These are phyloP conservation scores for Verticillium alfalfae DNA, from an alignment of 2,329 filamentous ascomycete species.

Conservation along the genomic window DNA sequence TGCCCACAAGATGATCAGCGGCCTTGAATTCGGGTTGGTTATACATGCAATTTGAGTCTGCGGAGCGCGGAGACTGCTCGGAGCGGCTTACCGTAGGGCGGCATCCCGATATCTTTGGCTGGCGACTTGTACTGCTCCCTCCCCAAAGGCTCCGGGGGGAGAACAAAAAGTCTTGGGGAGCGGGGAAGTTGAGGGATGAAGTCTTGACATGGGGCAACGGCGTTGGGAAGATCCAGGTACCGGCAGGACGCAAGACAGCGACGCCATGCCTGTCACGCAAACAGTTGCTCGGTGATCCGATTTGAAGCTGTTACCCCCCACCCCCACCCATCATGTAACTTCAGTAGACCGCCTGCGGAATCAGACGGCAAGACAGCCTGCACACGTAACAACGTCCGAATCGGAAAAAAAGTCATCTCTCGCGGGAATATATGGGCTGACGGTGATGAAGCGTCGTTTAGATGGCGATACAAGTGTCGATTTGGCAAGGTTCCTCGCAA, in stretches of 20 bases:
- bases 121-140: neutral
- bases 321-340: no score
- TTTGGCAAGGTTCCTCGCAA: constrained; percentile 1
- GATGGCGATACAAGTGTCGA: neutral
- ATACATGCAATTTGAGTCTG: neutral
- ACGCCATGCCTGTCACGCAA: neutral
- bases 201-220: neutral
- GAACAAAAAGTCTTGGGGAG: neutral
- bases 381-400: neutral
- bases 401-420: neutral
- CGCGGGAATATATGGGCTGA: neutral
- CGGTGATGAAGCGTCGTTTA: no score
- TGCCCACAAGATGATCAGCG: neutral
- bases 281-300: no score
- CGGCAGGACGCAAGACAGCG: neutral
- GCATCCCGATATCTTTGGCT: neutral
- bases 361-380: no score
- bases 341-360: no score
- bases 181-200: neutral
- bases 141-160: neutral
- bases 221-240: neutral
- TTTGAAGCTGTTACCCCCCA: no score
- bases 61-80: neutral
- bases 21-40: neutral
- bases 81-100: neutral